These are phyloP conservation scores for Fusarium camptoceras DNA, from an alignment of 2,329 filamentous ascomycete species.

Conservation along the genomic window DNA sequence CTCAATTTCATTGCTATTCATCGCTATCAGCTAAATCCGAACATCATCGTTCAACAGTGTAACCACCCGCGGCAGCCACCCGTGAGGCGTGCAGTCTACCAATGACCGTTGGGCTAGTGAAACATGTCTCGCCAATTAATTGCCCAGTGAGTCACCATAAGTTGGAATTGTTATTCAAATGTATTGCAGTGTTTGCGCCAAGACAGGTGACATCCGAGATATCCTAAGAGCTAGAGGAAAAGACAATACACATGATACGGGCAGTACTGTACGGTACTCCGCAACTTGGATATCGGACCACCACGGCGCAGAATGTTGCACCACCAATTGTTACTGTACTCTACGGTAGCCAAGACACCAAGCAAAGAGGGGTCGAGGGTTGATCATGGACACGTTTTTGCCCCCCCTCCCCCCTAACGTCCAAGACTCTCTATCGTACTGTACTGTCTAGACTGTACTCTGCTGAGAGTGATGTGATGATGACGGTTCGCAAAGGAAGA, in stretches of 20 bases:
- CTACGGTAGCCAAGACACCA: constrained; percentile 1
- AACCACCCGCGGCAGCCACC: constrained; percentile 26
- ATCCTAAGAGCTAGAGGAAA: constrained; percentile 4
- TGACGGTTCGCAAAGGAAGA: constrained; percentile 18
- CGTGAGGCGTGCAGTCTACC: constrained; percentile 12
- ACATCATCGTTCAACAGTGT: constrained; percentile 14
- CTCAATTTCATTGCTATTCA: constrained; percentile 25
- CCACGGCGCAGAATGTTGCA: constrained; percentile 20
- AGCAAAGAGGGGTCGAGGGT: constrained; percentile 32
- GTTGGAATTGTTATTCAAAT: constrained; percentile 5
- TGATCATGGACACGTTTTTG: constrained; percentile 23
- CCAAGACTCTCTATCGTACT: background rate
- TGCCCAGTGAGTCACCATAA: constrained; percentile 1
- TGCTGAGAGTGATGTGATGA: constrained; percentile 16
- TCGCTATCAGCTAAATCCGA: constrained; percentile 9
- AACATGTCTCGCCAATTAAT: constrained; percentile 15
- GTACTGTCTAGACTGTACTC: background rate
- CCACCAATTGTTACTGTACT: background rate
- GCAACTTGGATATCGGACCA: constrained; percentile 35
- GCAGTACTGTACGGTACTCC: background rate
- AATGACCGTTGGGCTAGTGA: background rate
- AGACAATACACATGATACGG: background rate
- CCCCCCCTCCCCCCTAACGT: no score
- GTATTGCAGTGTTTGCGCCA: constrained; percentile 9
- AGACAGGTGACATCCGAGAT: constrained; percentile 22